These are phyloP conservation scores for Zygnema cylindricum DNA, from an alignment of 139 green algal genomes.

Conservation along the genomic window DNA sequence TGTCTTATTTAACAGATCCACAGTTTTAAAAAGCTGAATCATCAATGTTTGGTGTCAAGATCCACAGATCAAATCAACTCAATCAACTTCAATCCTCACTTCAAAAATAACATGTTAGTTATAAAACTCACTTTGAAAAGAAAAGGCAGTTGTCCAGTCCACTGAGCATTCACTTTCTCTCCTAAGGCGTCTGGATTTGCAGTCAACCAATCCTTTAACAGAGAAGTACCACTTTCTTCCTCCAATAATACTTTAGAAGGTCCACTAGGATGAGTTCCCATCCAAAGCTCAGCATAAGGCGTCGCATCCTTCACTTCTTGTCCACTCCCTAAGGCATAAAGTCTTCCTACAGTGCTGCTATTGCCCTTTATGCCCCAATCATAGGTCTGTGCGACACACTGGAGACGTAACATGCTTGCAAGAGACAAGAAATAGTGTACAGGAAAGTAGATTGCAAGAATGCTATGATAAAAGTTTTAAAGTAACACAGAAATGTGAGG, in stretches of 20 bases:
- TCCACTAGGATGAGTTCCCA: constrained; percentile 92
- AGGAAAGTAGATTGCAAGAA: too few species aligned
- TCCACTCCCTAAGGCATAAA: constrained; percentile 73
- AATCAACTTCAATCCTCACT: too few species aligned
- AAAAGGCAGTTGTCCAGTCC: constrained; percentile 85
- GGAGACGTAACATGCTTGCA: constrained; percentile 73
- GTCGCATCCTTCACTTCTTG: constrained; percentile 70
- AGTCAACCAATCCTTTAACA: constrained; percentile 31
- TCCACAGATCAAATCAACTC: too few species aligned
- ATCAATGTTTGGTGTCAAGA: too few species aligned
- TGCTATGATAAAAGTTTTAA: too few species aligned
- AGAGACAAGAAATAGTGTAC: too few species aligned
- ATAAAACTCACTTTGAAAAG: constrained; percentile 97
- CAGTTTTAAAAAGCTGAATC: constrained; percentile 4
- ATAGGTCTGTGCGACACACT: constrained; percentile 86
- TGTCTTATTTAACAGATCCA: too few species aligned
- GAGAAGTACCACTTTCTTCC: constrained; percentile 30
- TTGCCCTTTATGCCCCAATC: constrained; percentile 78
- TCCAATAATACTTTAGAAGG: constrained; percentile 72
- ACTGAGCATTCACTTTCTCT: constrained; percentile 66
- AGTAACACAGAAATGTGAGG: too few species aligned
- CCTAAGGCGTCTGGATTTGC: constrained; percentile 71
- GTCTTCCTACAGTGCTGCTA: constrained; percentile 78
- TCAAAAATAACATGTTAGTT: too few species aligned
- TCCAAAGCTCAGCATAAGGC: constrained; percentile 96